Evolutionary conservation across 345 rosid genomes (phyloP), one percentile per base, ranked within the genome.

Genomic region (Mercurialis annua): DNA sequence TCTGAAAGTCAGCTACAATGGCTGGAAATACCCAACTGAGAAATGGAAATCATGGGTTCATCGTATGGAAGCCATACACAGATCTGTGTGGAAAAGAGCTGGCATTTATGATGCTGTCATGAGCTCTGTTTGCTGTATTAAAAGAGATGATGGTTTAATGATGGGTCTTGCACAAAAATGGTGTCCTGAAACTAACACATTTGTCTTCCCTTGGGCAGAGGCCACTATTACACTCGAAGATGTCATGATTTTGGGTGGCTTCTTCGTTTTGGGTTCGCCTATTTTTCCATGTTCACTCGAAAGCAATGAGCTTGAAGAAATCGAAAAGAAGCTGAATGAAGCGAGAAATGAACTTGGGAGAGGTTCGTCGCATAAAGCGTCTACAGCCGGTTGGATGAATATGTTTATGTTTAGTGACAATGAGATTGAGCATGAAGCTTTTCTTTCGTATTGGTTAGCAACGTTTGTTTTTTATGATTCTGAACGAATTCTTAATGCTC

Each of bases 391-490:
- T 1, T 84, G 85, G 85, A 71, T 77, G 51, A 17, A 16, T 58
- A 70, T 49, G 71, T 81, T 79, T 64, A 78, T 65, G 82, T 24
- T 21, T 10, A 67, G 73, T 59, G 76, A 70, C 50, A 66, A 65
- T 64, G 78, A 78, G 12, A 66, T 80, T 18, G 81, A 80, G 61
- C 86, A 82, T 56, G 82, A 76, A 59, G 83, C 81, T 26, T 85
- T 82, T 46, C 76, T 85, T 27, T 73, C 57, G 4, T 33, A 64
- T 2, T 82, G 88, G 84, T 60, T 82, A 24, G 46, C 42, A 20
- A 78, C 69, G 43, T 84, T 59, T 63, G 83, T 82, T 62, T 68
- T 80, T 31, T 30, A 56, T 1, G 14, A 55, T 40, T 30, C 62
- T 31, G 3, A 0, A 0, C 12, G 4, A 46, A 34, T 24, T 26